Percentiles rank a stretch among this genome's conserved stretches.
phyloP scores from a whole-genome alignment of 2,329 filamentous ascomycete species.

The Stemphylium vesicarium region DNA sequence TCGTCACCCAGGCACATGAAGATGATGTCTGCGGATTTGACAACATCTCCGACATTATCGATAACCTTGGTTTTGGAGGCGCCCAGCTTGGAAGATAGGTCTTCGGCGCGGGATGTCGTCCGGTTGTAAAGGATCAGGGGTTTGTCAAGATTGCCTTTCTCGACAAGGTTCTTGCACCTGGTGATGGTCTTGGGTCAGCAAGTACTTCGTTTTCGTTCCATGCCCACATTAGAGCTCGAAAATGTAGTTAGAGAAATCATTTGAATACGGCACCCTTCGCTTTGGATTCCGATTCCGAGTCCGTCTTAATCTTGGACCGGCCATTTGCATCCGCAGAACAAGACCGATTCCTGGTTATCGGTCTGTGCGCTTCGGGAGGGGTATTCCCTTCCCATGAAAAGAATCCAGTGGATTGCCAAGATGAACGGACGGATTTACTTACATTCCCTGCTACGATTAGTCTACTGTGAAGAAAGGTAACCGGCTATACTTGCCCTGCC shows the following conservation, averaged over 20 bases:
- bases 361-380: neutral
- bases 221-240: too few species aligned
- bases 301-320: too few species aligned
- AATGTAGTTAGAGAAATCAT: too few species aligned
- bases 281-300: too few species aligned
- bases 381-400: neutral
- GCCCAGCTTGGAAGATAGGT: constrained; percentile 67
- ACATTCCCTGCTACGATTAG: constrained; percentile 70
- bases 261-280: too few species aligned
- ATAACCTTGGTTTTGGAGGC: constrained; percentile 68
- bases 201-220: neutral
- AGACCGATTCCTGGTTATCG: too few species aligned
- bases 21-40: constrained; percentile 74
- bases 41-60: constrained; percentile 68
- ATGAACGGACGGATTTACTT: constrained; percentile 1
- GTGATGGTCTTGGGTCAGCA: neutral
- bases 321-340: too few species aligned
- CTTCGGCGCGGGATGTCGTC: constrained; percentile 68
- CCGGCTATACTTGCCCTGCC: constrained; percentile 65
- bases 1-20: constrained; percentile 85
- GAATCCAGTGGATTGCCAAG: neutral
- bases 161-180: constrained; percentile 69
- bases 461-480: neutral
- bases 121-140: constrained; percentile 84
- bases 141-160: constrained; percentile 73